Evolutionary conservation across 2,329 filamentous ascomycete genomes (phyloP).

Genomic region (Eutypa lata): DNA sequence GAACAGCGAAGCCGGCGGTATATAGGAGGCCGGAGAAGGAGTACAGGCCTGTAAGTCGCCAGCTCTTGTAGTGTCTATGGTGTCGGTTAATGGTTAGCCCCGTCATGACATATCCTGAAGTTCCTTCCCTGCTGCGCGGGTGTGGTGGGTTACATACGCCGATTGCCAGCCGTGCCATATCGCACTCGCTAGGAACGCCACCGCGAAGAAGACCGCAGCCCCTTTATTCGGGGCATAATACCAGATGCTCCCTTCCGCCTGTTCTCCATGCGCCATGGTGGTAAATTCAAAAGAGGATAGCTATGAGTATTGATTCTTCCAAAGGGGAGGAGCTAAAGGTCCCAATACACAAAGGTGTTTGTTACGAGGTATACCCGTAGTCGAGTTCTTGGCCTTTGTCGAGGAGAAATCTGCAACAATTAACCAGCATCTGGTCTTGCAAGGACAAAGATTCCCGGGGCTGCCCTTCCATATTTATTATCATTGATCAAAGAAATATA

Average conservation of each 20-base stretch:
- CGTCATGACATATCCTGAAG: too few relatives aligned
- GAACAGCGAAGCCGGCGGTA: slow-evolving; percentile 50
- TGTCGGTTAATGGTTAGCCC: background rate
- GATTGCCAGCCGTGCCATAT: slow-evolving; percentile 40
- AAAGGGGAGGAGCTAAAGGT: too few relatives aligned
- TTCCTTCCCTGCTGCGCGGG: too few relatives aligned
- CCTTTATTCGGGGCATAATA: slow-evolving; percentile 47
- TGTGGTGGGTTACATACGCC: too few relatives aligned
- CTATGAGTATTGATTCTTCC: background rate
- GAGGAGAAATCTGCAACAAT: too few relatives aligned
- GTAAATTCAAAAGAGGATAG: background rate
- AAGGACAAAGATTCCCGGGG: too few relatives aligned
- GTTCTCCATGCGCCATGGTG: slow-evolving; percentile 29
- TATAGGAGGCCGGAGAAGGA: slow-evolving; percentile 54
- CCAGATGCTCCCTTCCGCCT: slow-evolving; percentile 41
- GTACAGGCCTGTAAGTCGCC: slow-evolving; percentile 52
- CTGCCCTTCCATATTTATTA: too few relatives aligned
- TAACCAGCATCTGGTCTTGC: too few relatives aligned
- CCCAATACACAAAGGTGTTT: too few relatives aligned
- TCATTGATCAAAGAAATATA: too few relatives aligned
- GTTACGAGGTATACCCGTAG: too few relatives aligned
- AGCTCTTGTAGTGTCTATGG: slow-evolving; percentile 53
- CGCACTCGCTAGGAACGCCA: slow-evolving; percentile 37
- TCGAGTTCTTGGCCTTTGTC: too few relatives aligned
- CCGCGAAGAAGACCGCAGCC: slow-evolving; percentile 44